Evolutionary conservation across 2,329 filamentous ascomycete genomes (phyloP).

Genomic region (Trichoderma simmonsii): DNA sequence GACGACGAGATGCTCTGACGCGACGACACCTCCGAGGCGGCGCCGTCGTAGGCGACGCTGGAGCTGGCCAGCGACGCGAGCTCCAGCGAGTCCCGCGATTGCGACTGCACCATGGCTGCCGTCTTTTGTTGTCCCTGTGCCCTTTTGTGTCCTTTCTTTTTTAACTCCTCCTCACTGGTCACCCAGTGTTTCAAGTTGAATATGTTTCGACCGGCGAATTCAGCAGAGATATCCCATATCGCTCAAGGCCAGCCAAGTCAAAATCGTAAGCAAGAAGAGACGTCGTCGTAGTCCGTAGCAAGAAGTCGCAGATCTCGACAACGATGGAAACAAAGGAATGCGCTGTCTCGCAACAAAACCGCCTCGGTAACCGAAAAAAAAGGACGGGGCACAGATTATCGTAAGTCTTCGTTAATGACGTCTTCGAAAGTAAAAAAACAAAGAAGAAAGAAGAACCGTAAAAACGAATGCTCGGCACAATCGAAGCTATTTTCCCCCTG

Average conservation of each 20-base stretch:
- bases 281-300: neutral
- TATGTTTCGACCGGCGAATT: constrained; percentile 15
- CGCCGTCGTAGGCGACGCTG: constrained; percentile 53
- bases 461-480: neutral
- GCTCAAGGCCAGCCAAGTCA: neutral
- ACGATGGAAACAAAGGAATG: constrained; percentile 1
- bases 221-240: constrained; percentile 30
- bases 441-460: neutral
- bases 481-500: neutral
- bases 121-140: constrained; percentile 17
- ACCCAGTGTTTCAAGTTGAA: neutral
- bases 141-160: neutral
- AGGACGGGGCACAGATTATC: neutral
- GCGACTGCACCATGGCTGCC: constrained; percentile 40
- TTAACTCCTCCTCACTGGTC: neutral
- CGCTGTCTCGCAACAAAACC: neutral
- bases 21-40: constrained; percentile 64
- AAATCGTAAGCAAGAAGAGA: neutral
- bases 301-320: neutral
- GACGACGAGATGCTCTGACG: constrained; percentile 90
- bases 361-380: neutral
- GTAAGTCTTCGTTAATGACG: neutral
- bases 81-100: constrained; percentile 86
- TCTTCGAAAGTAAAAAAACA: neutral
- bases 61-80: constrained; percentile 91